phyloP scores from a whole-genome alignment of 441 rosid genomes.

The Jatropha multifida region DNA sequence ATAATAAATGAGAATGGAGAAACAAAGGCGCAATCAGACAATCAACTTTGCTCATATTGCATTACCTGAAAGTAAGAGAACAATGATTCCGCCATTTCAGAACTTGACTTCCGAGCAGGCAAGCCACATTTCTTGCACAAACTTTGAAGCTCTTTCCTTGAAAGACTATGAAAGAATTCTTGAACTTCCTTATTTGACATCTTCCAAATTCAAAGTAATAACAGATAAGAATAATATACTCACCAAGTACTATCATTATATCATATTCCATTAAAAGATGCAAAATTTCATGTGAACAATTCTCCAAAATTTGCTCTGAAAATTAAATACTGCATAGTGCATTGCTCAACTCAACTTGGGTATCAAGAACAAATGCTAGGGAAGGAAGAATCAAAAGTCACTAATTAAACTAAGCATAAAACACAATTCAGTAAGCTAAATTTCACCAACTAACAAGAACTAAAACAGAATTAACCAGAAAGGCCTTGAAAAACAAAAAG shows the following conservation, averaged over 20 bases:
- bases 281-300: background rate
- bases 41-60: background rate
- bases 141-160: conserved; percentile 76
- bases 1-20: background rate
- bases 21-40: background rate
- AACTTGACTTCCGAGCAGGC: conserved; percentile 68
- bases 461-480: background rate
- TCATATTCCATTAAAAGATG: background rate
- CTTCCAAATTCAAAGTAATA: conserved; percentile 28
- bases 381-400: background rate
- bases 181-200: conserved; percentile 50
- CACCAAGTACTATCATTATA: background rate
- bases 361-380: background rate
- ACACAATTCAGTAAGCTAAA: background rate
- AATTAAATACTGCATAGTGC: background rate
- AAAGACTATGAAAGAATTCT: conserved; percentile 40
- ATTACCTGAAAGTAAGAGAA: conserved; percentile 52
- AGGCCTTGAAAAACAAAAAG: background rate
- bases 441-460: background rate
- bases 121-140: conserved; percentile 63
- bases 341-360: background rate
- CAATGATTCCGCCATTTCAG: conserved; percentile 59
- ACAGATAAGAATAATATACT: conserved; percentile 7
- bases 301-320: background rate
- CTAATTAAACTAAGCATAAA: background rate